Base-by-base conservation (phyloP, 2,329 filamentous ascomycete species). In the Hymenoscyphus salicellus region DNA sequence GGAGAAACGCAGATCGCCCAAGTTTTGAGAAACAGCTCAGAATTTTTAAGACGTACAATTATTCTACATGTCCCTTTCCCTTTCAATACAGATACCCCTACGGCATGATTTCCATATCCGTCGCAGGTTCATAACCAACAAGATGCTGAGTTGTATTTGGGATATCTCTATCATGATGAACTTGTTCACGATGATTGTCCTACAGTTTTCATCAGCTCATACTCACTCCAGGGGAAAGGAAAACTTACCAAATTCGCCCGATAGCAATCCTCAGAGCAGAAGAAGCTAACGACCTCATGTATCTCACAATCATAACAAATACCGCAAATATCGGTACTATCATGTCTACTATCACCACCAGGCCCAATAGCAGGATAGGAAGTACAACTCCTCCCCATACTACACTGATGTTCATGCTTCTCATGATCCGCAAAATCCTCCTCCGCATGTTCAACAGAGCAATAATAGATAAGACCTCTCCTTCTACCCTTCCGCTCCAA, bases 341-440 rank as follows among this genome's bases (percentile, higher is more conserved):
- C 60, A 16, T 30, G 20, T 20, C 36, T 46, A 32, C 57, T 63
- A 7, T 71, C 64, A 17, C 66, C 66, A 3, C 64, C 62, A n/a
- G 70, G 68, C 4, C 68, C 70, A 10, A 60, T 33, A 5, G 66
- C 60, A 1, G 68, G 66, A 28, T 66, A 65, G 55, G 67, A 69
- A 20, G 66, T 62, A 63, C 72, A 73, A 16, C 63, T 61, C 36
- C 63, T 55, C 11, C 61, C 65, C 67, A 71, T 70, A n/a, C 49
- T 64, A 55, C 72, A 73, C 20, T 61, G 49, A 62, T 73, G 72
- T 20, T 69, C 63, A 6, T 65, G 65, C 4, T 58, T 57, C n/a
- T 72, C 68, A 58, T 73, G 72, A 30, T 69, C 61, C 11, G 68
- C 71, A 58, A 70, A 71, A 64, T 72, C 71, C 33, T 70, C 68